phyloP scores from a whole-genome alignment of 2,329 filamentous ascomycete genomes.

The Onygenales sp. region DNA sequence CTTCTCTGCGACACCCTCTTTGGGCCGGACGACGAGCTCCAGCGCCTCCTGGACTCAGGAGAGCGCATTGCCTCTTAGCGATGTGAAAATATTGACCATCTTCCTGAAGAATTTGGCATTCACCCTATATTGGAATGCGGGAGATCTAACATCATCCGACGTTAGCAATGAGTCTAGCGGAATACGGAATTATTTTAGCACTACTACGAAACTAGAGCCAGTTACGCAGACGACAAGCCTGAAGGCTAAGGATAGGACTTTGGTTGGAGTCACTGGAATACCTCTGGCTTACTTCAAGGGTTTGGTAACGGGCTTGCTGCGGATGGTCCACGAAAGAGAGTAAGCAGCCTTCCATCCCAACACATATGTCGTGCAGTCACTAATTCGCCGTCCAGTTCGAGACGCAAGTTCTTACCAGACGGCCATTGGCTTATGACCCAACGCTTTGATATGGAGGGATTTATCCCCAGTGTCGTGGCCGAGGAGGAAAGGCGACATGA shows the following conservation, averaged over 20 bases:
- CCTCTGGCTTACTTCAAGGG: slow-evolving; percentile 69
- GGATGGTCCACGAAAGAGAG: slow-evolving; percentile 87
- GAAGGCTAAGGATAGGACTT: slow-evolving; percentile 35
- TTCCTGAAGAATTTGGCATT: slow-evolving; percentile 92
- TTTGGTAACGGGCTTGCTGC: slow-evolving; percentile 69
- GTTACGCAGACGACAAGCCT: slow-evolving; percentile 25
- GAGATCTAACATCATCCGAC: slow-evolving; percentile 48
- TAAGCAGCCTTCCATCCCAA: slow-evolving; percentile 17
- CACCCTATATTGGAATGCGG: slow-evolving; percentile 73
- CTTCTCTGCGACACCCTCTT: slow-evolving; percentile 47
- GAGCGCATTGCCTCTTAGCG: slow-evolving; percentile 59
- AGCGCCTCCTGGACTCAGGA: slow-evolving; percentile 47
- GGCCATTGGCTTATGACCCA: slow-evolving; percentile 92
- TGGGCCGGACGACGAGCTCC: slow-evolving; percentile 37
- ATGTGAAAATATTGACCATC: slow-evolving; percentile 64
- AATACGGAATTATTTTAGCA: slow-evolving; percentile 38
- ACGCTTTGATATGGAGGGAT: slow-evolving; percentile 76
- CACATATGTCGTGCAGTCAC: background rate
- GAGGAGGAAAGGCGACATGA: slow-evolving; percentile 73
- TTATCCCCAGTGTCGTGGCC: slow-evolving; percentile 73
- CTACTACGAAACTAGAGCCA: slow-evolving; percentile 14
- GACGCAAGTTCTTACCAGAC: slow-evolving; percentile 71
- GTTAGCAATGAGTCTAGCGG: slow-evolving; percentile 28
- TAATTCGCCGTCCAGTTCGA: slow-evolving; percentile 43
- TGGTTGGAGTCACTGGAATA: slow-evolving; percentile 59